A percentile compares a stretch with the other conserved stretches of the same genome.
phyloP scores from a whole-genome alignment of 1,139 yeast genomes.

The Diutina scorzettiae region DNA sequence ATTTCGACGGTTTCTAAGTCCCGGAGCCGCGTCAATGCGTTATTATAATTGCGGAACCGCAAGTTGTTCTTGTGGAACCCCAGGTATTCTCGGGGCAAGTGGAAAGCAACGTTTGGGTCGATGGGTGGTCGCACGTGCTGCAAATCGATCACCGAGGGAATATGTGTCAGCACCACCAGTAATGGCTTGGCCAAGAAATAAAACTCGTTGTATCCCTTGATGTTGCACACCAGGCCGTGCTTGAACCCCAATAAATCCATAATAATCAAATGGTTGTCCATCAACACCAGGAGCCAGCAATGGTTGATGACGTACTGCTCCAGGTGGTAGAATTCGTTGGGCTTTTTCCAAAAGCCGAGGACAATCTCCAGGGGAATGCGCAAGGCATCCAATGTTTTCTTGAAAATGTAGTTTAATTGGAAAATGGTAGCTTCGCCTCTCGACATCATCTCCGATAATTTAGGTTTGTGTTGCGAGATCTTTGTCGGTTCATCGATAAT shows the following conservation, averaged over 20 bases:
- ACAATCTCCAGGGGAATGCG: slow-evolving; percentile 68
- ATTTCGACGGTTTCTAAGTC: slow-evolving; percentile 75
- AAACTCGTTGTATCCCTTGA: slow-evolving; percentile 26
- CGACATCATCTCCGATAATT: slow-evolving; percentile 23
- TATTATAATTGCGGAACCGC: slow-evolving; percentile 55
- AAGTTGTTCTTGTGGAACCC: slow-evolving; percentile 55
- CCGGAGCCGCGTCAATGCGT: slow-evolving; percentile 59
- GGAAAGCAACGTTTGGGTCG: slow-evolving; percentile 64
- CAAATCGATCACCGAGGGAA: slow-evolving; percentile 64
- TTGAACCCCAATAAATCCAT: slow-evolving; percentile 43
- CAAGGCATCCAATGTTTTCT: slow-evolving; percentile 58
- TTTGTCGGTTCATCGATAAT: slow-evolving; percentile 26
- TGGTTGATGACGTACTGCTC: slow-evolving; percentile 61
- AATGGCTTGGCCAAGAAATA: slow-evolving; percentile 74
- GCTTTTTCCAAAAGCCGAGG: slow-evolving; percentile 74
- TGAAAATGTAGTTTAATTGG: slow-evolving; percentile 68
- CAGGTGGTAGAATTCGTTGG: slow-evolving; percentile 43
- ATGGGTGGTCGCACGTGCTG: slow-evolving; percentile 84
- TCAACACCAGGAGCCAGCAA: slow-evolving; percentile 73
- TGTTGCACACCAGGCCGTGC: slow-evolving; percentile 25
- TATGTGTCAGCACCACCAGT: slow-evolving; percentile 69
- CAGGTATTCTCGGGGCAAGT: slow-evolving; percentile 77
- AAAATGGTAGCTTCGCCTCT: slow-evolving; percentile 44
- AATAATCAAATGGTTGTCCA: slow-evolving; percentile 60
- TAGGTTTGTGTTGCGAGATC: slow-evolving; percentile 32